Evolutionary conservation across 352 stramenopile species (phyloP).

Genomic region (Hyaloperonospora brassicae): DNA sequence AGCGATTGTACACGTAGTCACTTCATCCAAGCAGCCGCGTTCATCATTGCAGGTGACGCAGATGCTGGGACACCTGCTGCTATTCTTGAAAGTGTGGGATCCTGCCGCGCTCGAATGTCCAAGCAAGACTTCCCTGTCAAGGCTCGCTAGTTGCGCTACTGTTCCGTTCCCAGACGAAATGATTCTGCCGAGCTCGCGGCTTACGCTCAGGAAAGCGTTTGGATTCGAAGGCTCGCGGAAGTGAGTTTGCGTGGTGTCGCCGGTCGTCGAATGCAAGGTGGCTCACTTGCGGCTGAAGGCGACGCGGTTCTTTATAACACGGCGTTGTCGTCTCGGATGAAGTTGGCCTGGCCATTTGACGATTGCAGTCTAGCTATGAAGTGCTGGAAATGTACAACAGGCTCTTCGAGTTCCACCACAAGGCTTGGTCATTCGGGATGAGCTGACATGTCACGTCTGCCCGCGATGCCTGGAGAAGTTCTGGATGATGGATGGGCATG

Average conservation of each 20-base stretch:
- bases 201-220: constrained; percentile 28
- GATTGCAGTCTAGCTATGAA: not conserved
- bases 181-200: constrained; percentile 12
- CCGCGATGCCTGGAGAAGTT: too few relatives aligned
- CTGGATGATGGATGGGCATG: too few relatives aligned
- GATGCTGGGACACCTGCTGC: constrained; percentile 40
- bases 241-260: constrained; percentile 1
- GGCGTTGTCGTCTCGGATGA: constrained; percentile 8
- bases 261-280: constrained; percentile 35
- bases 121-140: constrained; percentile 18
- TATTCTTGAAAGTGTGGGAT: constrained; percentile 55
- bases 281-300: constrained; percentile 39
- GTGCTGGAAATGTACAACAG: too few relatives aligned
- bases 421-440: too few relatives aligned
- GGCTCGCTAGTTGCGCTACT: constrained; percentile 21
- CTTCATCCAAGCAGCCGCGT: constrained; percentile 10
- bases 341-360: not conserved
- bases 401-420: too few relatives aligned
- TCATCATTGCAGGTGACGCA: constrained; percentile 37
- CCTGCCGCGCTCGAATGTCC: constrained; percentile 22
- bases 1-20: constrained; percentile 18
- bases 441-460: too few relatives aligned
- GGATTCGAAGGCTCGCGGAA: constrained; percentile 26
- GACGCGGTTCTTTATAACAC: constrained; percentile 10
- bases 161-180: constrained; percentile 33